These are phyloP conservation scores for Leccinum boreale DNA, from an alignment of 768 basidiomycete genomes.

Conservation along the genomic window DNA sequence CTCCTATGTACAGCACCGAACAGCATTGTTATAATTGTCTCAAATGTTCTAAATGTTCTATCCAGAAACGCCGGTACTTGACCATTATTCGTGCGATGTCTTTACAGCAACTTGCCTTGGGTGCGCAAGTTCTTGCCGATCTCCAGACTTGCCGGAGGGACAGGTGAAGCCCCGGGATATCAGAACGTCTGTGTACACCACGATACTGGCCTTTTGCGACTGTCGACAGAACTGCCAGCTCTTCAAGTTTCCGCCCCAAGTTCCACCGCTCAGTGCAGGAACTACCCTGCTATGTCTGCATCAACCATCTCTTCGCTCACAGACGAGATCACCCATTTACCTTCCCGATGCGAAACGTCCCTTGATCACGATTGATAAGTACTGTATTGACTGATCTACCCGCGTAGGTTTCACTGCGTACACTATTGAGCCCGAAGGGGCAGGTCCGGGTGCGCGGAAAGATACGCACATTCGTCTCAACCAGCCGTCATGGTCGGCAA, in stretches of 20 bases:
- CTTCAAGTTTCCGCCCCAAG: not conserved
- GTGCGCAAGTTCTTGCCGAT: no score
- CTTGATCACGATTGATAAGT: not conserved
- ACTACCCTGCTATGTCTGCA: not conserved
- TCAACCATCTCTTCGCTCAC: not conserved
- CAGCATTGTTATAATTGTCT: not conserved
- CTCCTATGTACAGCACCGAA: not conserved
- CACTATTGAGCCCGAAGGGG: conserved; percentile 5
- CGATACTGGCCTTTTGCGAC: not conserved
- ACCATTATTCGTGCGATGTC: not conserved
- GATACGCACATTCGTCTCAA: conserved; percentile 6
- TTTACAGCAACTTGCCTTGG: not conserved
- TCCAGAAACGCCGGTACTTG: not conserved
- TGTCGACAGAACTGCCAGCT: not conserved
- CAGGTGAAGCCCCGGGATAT: not conserved
- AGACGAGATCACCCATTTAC: not conserved
- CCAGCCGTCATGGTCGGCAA: not conserved
- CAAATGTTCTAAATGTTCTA: not conserved
- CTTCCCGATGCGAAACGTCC: not conserved
- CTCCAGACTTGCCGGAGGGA: not conserved
- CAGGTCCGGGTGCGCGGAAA: conserved; percentile 2
- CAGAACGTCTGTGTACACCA: not conserved
- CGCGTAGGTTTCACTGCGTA: conserved; percentile 9
- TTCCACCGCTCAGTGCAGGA: no score
- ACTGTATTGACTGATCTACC: not conserved